phyloP scores from a whole-genome alignment of 2,329 filamentous ascomycete genomes.

The Cytospora mali region DNA sequence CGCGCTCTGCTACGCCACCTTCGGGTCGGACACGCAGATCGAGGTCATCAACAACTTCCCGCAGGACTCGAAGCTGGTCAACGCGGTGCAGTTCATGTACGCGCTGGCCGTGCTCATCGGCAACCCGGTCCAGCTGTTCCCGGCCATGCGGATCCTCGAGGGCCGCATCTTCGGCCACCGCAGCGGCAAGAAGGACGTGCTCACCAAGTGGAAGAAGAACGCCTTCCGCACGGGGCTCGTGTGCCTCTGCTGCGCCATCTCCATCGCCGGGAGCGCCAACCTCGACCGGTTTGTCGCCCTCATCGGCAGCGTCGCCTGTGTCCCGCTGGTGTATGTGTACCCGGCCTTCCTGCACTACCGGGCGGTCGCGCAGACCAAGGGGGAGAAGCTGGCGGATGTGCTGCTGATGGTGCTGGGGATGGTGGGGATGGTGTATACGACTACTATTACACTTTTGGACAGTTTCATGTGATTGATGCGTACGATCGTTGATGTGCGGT shows the following conservation, averaged over 20 bases:
- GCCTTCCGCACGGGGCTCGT: conserved; percentile 61
- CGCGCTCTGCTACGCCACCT: conserved; percentile 73
- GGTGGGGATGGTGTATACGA: conserved; percentile 73
- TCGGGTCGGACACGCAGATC: conserved; percentile 68
- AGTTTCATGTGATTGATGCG: conserved; percentile 43
- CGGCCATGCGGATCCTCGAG: conserved; percentile 72
- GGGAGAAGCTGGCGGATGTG: conserved; percentile 61
- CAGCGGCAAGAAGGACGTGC: conserved; percentile 65
- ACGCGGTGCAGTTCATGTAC: conserved; percentile 75
- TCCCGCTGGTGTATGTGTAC: conserved; percentile 77
- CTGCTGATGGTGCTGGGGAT: conserved; percentile 64
- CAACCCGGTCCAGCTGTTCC: conserved; percentile 75
- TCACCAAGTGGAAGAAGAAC: conserved; percentile 80
- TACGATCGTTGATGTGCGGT: neutral
- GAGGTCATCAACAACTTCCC: conserved; percentile 79
- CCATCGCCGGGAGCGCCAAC: conserved; percentile 67
- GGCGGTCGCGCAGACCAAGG: conserved; percentile 61
- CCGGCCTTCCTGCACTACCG: conserved; percentile 71
- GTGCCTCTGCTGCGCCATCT: conserved; percentile 60
- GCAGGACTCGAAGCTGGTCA: conserved; percentile 70
- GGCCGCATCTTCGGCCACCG: conserved; percentile 66
- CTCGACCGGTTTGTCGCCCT: conserved; percentile 75
- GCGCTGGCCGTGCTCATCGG: conserved; percentile 73
- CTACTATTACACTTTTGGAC: conserved; percentile 58
- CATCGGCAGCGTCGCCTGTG: conserved; percentile 73